Percentiles rank a stretch among this genome's conserved stretches.
Conservation (phyloP, 352 stramenopile species). For the Bremia lactucae region DNA sequence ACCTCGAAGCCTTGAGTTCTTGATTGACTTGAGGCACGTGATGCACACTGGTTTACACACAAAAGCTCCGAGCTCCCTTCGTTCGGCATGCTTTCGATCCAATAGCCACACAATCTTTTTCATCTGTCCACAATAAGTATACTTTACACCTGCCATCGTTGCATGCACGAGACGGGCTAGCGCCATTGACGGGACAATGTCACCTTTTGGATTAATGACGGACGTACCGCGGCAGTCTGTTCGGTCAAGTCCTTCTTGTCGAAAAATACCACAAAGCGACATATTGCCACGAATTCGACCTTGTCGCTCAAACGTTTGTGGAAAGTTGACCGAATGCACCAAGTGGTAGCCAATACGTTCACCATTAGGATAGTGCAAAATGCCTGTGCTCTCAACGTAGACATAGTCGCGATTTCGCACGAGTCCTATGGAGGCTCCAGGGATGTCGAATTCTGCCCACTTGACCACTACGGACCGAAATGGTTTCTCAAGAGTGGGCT, state of each 20-base stretch:
- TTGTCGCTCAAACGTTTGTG: conserved; percentile 4
- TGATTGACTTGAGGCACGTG: conserved; percentile 9
- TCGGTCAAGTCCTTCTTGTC: conserved; percentile 4
- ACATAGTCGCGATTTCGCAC: conserved; percentile 1
- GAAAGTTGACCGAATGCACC: conserved; percentile 15
- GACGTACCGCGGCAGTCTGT: conserved; percentile 7
- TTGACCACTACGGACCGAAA: background rate
- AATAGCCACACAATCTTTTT: conserved; percentile 24
- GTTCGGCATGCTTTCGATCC: conserved; percentile 7
- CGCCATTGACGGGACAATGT: conserved; percentile 9
- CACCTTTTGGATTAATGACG: conserved; percentile 12
- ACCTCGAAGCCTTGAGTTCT: conserved; percentile 1
- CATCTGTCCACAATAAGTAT: conserved; percentile 21
- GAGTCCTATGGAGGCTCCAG: background rate
- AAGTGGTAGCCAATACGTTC: conserved; percentile 14
- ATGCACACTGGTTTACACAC: conserved; percentile 3
- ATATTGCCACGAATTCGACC: conserved; percentile 24
- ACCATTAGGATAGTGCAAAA: background rate
- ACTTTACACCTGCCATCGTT: conserved; percentile 12
- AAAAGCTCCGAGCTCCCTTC: background rate
- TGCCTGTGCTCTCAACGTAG: conserved; percentile 10
- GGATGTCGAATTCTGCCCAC: background rate
- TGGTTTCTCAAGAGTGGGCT: background rate
- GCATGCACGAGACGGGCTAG: conserved; percentile 9
- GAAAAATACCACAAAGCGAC: conserved; percentile 26